A percentile compares a stretch with the other conserved stretches of the same genome.
Conservation (phyloP, 2,329 filamentous ascomycete genomes). For the Arthrinium phaeospermum region DNA sequence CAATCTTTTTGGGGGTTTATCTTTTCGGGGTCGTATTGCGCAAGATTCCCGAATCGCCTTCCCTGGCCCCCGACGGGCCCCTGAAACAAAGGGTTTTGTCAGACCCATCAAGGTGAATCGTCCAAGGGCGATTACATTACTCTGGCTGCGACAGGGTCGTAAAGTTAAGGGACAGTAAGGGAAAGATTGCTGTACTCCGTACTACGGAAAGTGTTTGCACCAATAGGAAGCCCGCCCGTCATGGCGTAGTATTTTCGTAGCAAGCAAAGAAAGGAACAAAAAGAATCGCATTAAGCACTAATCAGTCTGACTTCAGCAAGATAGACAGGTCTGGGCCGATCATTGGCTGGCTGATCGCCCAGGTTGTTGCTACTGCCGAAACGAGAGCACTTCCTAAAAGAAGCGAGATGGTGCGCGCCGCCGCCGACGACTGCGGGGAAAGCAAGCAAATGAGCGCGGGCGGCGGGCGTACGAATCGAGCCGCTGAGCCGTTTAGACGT, state of each 20-base stretch:
- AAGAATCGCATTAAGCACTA: background rate
- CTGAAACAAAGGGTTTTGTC: slow-evolving; percentile 19
- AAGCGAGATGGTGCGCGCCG: background rate
- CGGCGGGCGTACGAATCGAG: background rate
- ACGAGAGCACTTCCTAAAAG: background rate
- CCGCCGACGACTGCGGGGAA: slow-evolving; percentile 1
- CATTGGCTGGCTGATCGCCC: background rate
- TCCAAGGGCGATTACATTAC: slow-evolving; percentile 7
- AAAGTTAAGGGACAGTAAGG: background rate
- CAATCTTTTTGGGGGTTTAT: background rate
- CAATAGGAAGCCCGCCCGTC: background rate
- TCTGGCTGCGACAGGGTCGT: slow-evolving; percentile 4
- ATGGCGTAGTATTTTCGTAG: background rate
- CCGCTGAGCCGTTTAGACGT: slow-evolving; percentile 10
- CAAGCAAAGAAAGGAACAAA: background rate
- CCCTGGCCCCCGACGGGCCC: background rate
- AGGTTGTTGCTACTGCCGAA: background rate
- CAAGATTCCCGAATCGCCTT: background rate
- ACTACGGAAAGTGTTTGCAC: background rate
- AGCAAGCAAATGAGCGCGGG: background rate
- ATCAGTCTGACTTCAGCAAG: background rate
- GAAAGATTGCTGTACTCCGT: background rate
- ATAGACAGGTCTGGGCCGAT: background rate
- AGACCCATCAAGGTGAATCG: slow-evolving; percentile 20
- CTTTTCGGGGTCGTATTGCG: background rate